phyloP scores from a whole-genome alignment of 495 filamentous ascomycete species.

The Penicillium cataractarum region DNA sequence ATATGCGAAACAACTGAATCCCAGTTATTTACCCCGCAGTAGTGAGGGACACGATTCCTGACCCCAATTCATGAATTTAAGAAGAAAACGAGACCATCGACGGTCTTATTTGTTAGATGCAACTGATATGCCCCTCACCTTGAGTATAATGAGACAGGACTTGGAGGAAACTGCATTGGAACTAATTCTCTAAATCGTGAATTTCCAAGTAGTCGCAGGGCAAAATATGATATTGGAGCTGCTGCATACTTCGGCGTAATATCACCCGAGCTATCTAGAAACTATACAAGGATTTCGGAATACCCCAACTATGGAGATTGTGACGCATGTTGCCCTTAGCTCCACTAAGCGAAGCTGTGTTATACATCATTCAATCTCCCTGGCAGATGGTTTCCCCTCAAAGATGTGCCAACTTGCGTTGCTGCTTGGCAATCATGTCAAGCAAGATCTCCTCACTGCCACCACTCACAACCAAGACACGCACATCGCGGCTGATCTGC shows the following conservation, averaged over 20 bases:
- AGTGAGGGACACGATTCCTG: neutral
- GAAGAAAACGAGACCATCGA: no score
- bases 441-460: conserved; percentile 23
- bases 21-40: neutral
- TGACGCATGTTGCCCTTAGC: neutral
- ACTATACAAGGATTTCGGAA: neutral
- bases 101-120: no score
- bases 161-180: neutral
- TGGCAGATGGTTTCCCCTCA: neutral
- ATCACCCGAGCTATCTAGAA: neutral
- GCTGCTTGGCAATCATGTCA: conserved; percentile 26
- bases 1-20: neutral
- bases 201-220: neutral
- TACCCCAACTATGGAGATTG: neutral
- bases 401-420: conserved; percentile 15
- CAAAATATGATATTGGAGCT: neutral
- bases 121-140: no score
- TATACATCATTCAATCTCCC: no score
- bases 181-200: neutral
- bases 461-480: conserved; percentile 20
- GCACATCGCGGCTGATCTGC: conserved; percentile 23
- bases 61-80: neutral
- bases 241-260: neutral
- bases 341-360: no score
- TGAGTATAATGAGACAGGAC: no score